These are phyloP conservation scores for Suillus ampliporus DNA, from an alignment of 768 basidiomycete genomes.

Conservation along the genomic window DNA sequence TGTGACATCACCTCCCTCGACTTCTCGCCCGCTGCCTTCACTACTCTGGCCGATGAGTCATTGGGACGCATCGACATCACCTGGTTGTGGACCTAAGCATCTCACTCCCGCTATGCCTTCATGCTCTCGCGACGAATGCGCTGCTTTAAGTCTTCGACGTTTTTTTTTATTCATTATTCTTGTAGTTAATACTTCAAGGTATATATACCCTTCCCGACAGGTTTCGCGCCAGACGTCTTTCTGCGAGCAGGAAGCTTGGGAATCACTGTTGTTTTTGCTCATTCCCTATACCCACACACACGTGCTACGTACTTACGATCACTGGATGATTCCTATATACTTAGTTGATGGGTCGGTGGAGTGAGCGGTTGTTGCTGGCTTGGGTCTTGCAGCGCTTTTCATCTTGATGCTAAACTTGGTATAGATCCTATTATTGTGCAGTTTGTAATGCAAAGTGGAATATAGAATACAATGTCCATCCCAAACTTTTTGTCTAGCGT, in stretches of 20 bases:
- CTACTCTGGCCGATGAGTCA: conserved; percentile 44
- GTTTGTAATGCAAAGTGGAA: conserved; percentile 1
- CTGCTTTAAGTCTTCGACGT: not conserved
- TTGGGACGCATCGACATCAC: conserved; percentile 59
- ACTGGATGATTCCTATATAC: conserved; percentile 13
- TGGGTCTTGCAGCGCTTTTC: conserved; percentile 40
- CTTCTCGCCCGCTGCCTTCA: conserved; percentile 66
- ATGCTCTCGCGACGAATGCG: conserved; percentile 1
- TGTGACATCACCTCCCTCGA: conserved; percentile 63
- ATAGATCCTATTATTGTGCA: conserved; percentile 14
- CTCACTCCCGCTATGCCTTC: not conserved
- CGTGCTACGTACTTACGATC: conserved; percentile 29
- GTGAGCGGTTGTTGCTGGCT: conserved; percentile 29
- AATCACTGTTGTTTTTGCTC: conserved; percentile 15
- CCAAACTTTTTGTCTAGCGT: not conserved
- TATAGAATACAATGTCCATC: not conserved
- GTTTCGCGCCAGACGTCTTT: conserved; percentile 14
- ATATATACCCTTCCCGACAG: conserved; percentile 1
- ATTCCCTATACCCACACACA: conserved; percentile 24
- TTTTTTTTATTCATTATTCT: conserved; percentile 35
- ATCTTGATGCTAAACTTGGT: not conserved
- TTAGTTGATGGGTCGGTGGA: conserved; percentile 36
- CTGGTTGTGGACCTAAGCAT: conserved; percentile 53
- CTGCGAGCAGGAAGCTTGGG: conserved; percentile 36
- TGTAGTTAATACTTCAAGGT: conserved; percentile 20